Evolutionary conservation across 768 basidiomycete species (phyloP).

Genomic region (Russula ochroleuca): DNA sequence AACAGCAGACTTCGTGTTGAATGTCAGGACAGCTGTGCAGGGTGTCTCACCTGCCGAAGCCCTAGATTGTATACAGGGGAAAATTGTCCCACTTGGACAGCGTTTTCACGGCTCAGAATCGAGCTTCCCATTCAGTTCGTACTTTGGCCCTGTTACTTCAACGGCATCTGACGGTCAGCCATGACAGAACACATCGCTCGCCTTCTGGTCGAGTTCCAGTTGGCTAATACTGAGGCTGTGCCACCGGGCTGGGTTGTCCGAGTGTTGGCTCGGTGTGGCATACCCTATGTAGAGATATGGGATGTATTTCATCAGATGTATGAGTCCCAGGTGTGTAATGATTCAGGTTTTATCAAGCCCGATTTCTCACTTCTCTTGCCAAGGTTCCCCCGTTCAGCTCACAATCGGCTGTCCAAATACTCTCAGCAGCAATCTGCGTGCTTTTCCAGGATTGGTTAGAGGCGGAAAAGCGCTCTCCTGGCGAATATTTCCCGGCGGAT

Average conservation of each 20-base stretch:
- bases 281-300: slow-evolving; percentile 80
- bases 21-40: slow-evolving; percentile 45
- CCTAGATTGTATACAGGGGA: slow-evolving; percentile 60
- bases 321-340: slow-evolving; percentile 46
- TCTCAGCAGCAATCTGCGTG: slow-evolving; percentile 77
- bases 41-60: slow-evolving; percentile 50
- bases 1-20: slow-evolving; percentile 4
- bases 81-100: slow-evolving; percentile 68
- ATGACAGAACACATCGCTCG: slow-evolving; percentile 66
- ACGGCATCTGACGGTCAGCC: not conserved
- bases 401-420: slow-evolving; percentile 70
- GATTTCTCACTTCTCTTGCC: not conserved
- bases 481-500: slow-evolving; percentile 75
- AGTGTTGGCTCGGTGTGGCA: slow-evolving; percentile 73
- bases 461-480: slow-evolving; percentile 68
- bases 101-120: slow-evolving; percentile 89
- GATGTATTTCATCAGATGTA: slow-evolving; percentile 83
- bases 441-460: slow-evolving; percentile 79
- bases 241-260: slow-evolving; percentile 80
- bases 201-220: slow-evolving; percentile 68
- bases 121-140: slow-evolving; percentile 82
- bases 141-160: not conserved
- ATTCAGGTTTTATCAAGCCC: not conserved
- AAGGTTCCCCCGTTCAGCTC: slow-evolving; percentile 83
- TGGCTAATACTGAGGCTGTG: slow-evolving; percentile 53